Evolutionary conservation across 768 basidiomycete genomes (phyloP), one percentile per base, ranked within the genome.

Genomic region (Hypholoma sublateritium): DNA sequence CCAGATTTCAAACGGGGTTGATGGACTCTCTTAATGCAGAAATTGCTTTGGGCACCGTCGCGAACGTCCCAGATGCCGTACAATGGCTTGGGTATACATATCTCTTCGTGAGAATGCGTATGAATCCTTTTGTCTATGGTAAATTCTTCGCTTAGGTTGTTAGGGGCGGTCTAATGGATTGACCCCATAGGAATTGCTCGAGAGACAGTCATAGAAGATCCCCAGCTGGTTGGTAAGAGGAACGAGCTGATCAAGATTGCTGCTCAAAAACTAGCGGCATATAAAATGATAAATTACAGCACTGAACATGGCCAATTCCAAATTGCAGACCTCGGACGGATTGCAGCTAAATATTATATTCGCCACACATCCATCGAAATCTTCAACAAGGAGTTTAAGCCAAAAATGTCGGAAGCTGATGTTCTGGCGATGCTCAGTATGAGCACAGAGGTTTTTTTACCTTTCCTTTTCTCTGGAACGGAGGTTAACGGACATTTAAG

Each of bases 81-180:
- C 87, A 87, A 60, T 99, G 97, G 97, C 75, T 99, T 41, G 93
- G 95, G 14, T 99, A 97, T 69, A 98, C 97, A 1, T 99, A 98
- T 69, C 82, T 98, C 28, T 94, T 91, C 67, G 95, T 98, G 9
- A 83, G 96, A 52, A 96, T 98, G 95, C 80, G 84, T 46, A 91
- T 89, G 68, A 96, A 95, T 65, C 95, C 96, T 2, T 85, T 86
- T 63, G 72, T 87, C 48, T 95, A 96, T 66, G 93, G 93, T 91
- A 59, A 14, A 22, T 42, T 17, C 17, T 48, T 25, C 24, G 44
- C 9, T 46, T 44, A n/a, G n/a, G 8, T 12, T 16, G 4, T 3
- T 3, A 3, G 39, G 1, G 17, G 14, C 34, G 19, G 54, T 66
- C 37, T 66, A 14, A 22, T 62, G 28, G 24, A 28, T 35, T 5